These are phyloP conservation scores for Xerocomus amazonicus DNA, from an alignment of 1,284 basidiomycete species.

Conservation along the genomic window DNA sequence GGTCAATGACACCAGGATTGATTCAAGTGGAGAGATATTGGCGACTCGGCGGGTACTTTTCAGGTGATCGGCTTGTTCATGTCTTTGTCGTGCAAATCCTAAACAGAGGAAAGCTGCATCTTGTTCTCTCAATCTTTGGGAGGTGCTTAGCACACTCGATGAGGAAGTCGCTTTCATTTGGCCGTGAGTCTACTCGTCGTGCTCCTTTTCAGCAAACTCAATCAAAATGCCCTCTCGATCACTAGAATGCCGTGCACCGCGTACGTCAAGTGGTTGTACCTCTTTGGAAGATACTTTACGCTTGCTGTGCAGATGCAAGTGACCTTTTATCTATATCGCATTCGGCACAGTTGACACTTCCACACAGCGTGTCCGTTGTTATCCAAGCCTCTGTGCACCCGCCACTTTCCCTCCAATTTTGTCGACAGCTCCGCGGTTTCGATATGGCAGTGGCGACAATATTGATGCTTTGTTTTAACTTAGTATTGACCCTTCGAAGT, in stretches of 20 bases:
- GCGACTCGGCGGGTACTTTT: slow-evolving; percentile 11
- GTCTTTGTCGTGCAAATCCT: neutral
- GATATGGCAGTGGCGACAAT: slow-evolving; percentile 12
- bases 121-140: slow-evolving; percentile 15
- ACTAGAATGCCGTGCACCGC: slow-evolving; percentile 15
- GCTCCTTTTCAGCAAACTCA: neutral
- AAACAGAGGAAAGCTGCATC: slow-evolving; percentile 3
- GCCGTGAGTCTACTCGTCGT: slow-evolving; percentile 10
- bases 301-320: slow-evolving; percentile 17
- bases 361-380: slow-evolving; percentile 8
- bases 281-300: slow-evolving; percentile 17
- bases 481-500: slow-evolving; percentile 23
- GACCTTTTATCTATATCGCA: neutral
- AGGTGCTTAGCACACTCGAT: slow-evolving; percentile 9
- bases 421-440: slow-evolving; percentile 11
- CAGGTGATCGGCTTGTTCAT: slow-evolving; percentile 5
- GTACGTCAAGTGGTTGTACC: slow-evolving; percentile 25
- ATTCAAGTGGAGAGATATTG: neutral
- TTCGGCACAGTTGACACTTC: neutral
- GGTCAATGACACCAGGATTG: too few relatives aligned
- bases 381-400: slow-evolving; percentile 4
- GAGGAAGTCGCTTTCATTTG: slow-evolving; percentile 18
- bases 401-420: slow-evolving; percentile 2
- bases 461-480: slow-evolving; percentile 17
- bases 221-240: neutral